Base-by-base conservation (phyloP, 1,284 basidiomycete genomes). In the Irpex sp. region DNA sequence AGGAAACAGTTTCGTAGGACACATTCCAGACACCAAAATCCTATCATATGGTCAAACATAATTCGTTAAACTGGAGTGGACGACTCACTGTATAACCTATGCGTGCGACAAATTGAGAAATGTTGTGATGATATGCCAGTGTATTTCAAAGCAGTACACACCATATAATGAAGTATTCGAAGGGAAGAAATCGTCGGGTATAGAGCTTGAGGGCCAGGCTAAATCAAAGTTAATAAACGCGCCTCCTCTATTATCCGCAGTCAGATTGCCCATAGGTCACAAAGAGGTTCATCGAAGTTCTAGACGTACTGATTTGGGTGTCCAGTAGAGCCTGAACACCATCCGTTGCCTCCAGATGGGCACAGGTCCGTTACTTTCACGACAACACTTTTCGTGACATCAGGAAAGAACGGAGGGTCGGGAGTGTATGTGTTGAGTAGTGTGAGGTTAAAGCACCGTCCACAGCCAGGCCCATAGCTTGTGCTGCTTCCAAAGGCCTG, bases 11-110 rank as follows among this genome's bases (percentile, higher is more conserved):
- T 66, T 84, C 73, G 70, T 92, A 92, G 40, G 80, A 85, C 66
- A 91, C 79, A 69, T 91, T 91, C 91, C 91, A 92, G n/a, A 92
- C 84, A 58, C 91, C 89, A 75, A 92, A 92, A 69, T 92, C 90
- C 87, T 89, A 15, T 37, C 44, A 63, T 15, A 6, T 61, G 26
- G 58, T 21, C 60, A 60, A 38, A 26, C 64, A 58, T 6, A 26
- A 40, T 4, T 4, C 31, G 51, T 26, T 36, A 57, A 11, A 58
- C 7, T 21, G 37, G 37, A 51, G 26, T 21, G 21, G 31, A 64
- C 2, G 4, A 66, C 79, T 66, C 60, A 83, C 82, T 26, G 78
- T 75, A 65, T 77, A 84, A 0, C 81, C 81, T 82, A 57, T 0
- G 5, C 4, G 5, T 57, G 38, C 4, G 48, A 64, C 19, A 60